phyloP scores from a whole-genome alignment of 352 stramenopile species.

The Albugo candida region DNA sequence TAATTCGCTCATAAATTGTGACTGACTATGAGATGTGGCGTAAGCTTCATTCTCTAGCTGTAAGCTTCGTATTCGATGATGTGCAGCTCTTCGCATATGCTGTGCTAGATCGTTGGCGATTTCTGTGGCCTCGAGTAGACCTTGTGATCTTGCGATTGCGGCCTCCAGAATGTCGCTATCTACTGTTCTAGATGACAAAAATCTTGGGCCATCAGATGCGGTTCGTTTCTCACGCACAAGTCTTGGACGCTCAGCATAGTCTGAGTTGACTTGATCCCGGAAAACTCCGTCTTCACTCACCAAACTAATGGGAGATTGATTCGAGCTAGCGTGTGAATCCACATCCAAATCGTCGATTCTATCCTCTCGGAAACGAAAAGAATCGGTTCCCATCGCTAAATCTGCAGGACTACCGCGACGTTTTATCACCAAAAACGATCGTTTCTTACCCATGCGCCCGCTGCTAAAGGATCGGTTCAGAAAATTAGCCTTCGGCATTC shows the following conservation, averaged over 20 bases:
- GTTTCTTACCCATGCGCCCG: slow-evolving; percentile 40
- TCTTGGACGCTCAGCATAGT: not conserved
- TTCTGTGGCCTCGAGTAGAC: slow-evolving; percentile 40
- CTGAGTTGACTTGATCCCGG: not conserved
- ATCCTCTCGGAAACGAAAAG: slow-evolving; percentile 9
- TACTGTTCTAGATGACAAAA: not conserved
- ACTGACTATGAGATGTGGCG: too few relatives aligned
- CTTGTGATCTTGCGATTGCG: slow-evolving; percentile 22
- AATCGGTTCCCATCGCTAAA: slow-evolving; percentile 53
- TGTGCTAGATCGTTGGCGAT: slow-evolving; percentile 48
- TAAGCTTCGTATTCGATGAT: slow-evolving; percentile 36
- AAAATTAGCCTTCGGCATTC: slow-evolving; percentile 42
- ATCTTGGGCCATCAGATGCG: not conserved
- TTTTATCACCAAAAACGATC: slow-evolving; percentile 31
- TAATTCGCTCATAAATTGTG: too few relatives aligned
- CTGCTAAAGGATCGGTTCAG: slow-evolving; percentile 52
- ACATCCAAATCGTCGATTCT: not conserved
- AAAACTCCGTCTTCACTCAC: not conserved
- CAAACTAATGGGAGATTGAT: not conserved
- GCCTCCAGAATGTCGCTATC: slow-evolving; percentile 2
- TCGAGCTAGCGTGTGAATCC: not conserved
- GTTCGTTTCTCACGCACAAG: not conserved
- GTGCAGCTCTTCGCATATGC: slow-evolving; percentile 43
- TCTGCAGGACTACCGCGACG: slow-evolving; percentile 47
- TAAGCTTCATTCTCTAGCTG: slow-evolving; percentile 30